Evolutionary conservation across 2,329 filamentous ascomycete genomes (phyloP).

Genomic region (Aspergillus neoniger): DNA sequence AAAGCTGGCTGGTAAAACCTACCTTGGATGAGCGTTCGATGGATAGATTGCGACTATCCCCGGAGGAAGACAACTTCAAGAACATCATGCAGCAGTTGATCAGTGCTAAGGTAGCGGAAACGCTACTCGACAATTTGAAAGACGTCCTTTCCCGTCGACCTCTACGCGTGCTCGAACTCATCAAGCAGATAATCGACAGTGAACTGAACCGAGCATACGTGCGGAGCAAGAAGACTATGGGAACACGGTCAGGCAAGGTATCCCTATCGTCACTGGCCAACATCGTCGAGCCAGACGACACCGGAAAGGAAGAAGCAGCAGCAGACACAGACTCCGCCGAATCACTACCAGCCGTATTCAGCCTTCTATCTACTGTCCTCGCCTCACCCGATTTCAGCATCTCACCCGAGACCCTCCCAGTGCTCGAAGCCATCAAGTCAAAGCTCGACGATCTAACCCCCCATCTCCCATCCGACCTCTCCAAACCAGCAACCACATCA

Average conservation of each 20-base stretch:
- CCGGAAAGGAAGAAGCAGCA: slow-evolving; percentile 16
- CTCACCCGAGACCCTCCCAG: slow-evolving; percentile 31
- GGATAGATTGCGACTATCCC: slow-evolving; percentile 16
- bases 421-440: slow-evolving; percentile 37
- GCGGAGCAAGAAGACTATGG: slow-evolving; percentile 10
- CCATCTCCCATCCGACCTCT: slow-evolving; percentile 33
- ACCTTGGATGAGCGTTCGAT: slow-evolving; percentile 10
- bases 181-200: slow-evolving; percentile 44
- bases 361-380: slow-evolving; percentile 45
- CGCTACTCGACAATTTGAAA: slow-evolving; percentile 45
- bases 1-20: slow-evolving; percentile 42
- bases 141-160: slow-evolving; percentile 45
- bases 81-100: slow-evolving; percentile 40
- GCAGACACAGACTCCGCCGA: slow-evolving; percentile 34
- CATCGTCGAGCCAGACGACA: slow-evolving; percentile 30
- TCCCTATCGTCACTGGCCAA: slow-evolving; percentile 41
- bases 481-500: slow-evolving; percentile 42
- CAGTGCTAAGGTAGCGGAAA: slow-evolving; percentile 45
- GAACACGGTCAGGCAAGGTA: slow-evolving; percentile 21
- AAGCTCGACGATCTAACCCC: slow-evolving; percentile 40
- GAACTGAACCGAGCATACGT: slow-evolving; percentile 29
- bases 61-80: slow-evolving; percentile 26
- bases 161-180: slow-evolving; percentile 43
- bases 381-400: slow-evolving; percentile 43
- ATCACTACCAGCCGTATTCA: slow-evolving; percentile 44